Evolutionary conservation across 1,284 basidiomycete species (phyloP), one percentile per base, ranked within the genome.

Genomic region (Rhodotorula sp.): DNA sequence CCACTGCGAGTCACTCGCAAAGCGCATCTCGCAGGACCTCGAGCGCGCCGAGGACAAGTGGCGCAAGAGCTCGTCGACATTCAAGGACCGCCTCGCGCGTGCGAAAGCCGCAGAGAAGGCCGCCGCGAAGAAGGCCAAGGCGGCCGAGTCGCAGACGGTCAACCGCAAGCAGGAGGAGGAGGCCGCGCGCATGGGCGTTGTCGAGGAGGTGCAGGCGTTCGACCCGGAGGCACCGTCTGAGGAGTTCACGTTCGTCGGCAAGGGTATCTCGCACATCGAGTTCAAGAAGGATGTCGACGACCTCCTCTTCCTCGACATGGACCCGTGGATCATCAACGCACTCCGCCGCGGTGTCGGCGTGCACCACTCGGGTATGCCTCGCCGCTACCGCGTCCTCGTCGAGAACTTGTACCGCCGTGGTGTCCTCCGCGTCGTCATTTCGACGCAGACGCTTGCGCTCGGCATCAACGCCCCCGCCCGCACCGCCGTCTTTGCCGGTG

Each of bases 381-480:
- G 86, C 78, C 80, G 80, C 0, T 90, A 90, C 76, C 81, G 88
- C 51, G 83, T 83, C 55, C 74, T 88, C 0, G 83, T 90, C 1
- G 89, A 90, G 64, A 82, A 86, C 85, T 88, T 87, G 69, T 76
- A 75, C 68, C 85, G 89, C 22, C 80, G 83, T 37, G 88, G 88
- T 8, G 88, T 85, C 72, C 75, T 90, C 62, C 85, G 86, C 39
- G 86, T 90, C 15, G 83, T 90, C 44, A 86, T 90, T 70, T 85
- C 88, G 15, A 90, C 89, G 57, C 88, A 86, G 21, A 89, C 89
- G 8, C 82, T 90, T 64, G 89, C 89, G 3, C 81, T 90, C 19
- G 89, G 89, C 70, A 90, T 90, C 79, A 90, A 90, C 76, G 88
- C 88, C 0, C 89, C 89, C 0, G 84, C 88, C 0, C 88, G 85